Conservation (phyloP, 2,329 filamentous ascomycete genomes). For the Fusarium sp. region DNA sequence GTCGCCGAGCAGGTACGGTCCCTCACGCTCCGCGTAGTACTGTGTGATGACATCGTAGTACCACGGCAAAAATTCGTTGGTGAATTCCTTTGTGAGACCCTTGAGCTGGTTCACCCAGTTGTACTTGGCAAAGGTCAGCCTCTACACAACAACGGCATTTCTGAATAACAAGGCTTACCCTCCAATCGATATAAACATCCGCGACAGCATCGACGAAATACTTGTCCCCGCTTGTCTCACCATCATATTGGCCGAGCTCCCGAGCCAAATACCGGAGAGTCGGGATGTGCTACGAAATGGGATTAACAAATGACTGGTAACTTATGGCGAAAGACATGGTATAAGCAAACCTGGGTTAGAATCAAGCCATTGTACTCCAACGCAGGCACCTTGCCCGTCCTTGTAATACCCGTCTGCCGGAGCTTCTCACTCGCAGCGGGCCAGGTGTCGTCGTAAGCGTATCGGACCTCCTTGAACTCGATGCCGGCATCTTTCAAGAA, state of each 20-base stretch:
- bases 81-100: constrained; percentile 17
- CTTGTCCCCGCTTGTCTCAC: constrained; percentile 16
- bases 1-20: constrained; percentile 22
- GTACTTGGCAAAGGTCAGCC: neutral
- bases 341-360: constrained; percentile 32
- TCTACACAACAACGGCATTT: neutral
- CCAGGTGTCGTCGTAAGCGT: constrained; percentile 28
- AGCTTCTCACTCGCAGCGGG: constrained; percentile 40
- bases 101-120: constrained; percentile 11
- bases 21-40: constrained; percentile 27
- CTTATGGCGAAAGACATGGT: fast-evolving
- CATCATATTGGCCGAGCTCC: constrained; percentile 28
- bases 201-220: constrained; percentile 20
- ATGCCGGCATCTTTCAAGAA: constrained; percentile 34
- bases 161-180: constrained; percentile 4
- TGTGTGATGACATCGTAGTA: constrained; percentile 16
- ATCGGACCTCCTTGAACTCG: constrained; percentile 29
- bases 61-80: constrained; percentile 16
- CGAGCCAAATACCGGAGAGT: constrained; percentile 23
- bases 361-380: constrained; percentile 48
- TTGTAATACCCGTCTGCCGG: constrained; percentile 37
- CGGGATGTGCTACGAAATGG: constrained; percentile 9
- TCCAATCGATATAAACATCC: constrained; percentile 26
- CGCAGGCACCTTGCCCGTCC: constrained; percentile 48
- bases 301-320: neutral